Conservation (phyloP, 192 early-diverging fungal species). For the Rhizophlyctis rosea region DNA sequence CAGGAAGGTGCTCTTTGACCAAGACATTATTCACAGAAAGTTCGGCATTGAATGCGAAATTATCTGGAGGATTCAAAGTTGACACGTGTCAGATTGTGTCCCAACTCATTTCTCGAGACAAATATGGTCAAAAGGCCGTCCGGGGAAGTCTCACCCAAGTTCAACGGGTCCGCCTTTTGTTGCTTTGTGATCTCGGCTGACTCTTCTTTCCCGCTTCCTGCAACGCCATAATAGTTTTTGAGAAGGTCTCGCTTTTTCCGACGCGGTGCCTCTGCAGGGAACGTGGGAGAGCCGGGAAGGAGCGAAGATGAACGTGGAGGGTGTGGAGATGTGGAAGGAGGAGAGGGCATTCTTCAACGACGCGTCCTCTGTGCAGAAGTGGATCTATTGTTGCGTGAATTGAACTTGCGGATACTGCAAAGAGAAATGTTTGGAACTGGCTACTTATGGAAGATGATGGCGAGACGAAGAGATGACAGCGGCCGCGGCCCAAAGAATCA, state of each 20-base stretch:
- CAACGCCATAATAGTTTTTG: constrained; percentile 42
- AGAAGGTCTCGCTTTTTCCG: constrained; percentile 32
- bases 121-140: background rate
- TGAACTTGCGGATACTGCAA: too few species aligned
- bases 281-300: too few species aligned
- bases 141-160: constrained; percentile 56
- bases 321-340: too few species aligned
- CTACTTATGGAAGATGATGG: too few species aligned
- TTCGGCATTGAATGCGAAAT: constrained; percentile 66
- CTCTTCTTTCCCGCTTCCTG: background rate
- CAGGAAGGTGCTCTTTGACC: constrained; percentile 62
- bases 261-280: constrained; percentile 12
- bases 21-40: constrained; percentile 75
- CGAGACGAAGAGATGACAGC: too few species aligned
- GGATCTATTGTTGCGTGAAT: too few species aligned
- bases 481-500: too few species aligned
- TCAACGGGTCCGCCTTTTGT: constrained; percentile 56
- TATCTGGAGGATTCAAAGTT: background rate
- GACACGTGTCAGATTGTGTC: background rate
- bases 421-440: too few species aligned
- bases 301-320: too few species aligned
- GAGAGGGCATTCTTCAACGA: too few species aligned
- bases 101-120: too few species aligned
- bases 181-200: constrained; percentile 12
- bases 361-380: too few species aligned